Evolutionary conservation across 306 rosid genomes (phyloP).

Genomic region (Macrotyloma uniflorum): DNA sequence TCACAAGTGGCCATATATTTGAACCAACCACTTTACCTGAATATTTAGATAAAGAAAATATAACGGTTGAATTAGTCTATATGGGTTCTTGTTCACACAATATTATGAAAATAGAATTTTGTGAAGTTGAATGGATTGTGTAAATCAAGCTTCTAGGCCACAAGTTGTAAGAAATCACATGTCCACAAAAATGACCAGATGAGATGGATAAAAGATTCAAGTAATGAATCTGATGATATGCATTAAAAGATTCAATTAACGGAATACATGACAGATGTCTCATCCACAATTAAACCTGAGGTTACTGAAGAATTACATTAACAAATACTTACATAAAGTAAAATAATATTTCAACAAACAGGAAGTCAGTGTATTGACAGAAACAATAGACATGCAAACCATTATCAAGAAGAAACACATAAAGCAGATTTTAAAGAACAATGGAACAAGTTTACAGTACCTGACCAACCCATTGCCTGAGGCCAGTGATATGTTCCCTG

Average conservation of each 20-base stretch:
- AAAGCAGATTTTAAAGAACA: not conserved
- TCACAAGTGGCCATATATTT: not conserved
- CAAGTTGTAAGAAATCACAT: not conserved
- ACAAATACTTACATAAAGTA: not conserved
- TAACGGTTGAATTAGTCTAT: not conserved
- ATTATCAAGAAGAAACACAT: conserved; percentile 20
- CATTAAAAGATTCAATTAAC: conserved; percentile 4
- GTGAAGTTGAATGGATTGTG: not conserved
- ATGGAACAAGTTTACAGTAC: conserved; percentile 45
- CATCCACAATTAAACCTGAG: not conserved
- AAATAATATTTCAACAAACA: conserved; percentile 14
- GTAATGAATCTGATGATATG: not conserved
- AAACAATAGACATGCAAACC: conserved; percentile 4
- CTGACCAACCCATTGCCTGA: conserved; percentile 99
- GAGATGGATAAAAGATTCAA: conserved; percentile 16
- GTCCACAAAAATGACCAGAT: not conserved
- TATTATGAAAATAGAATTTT: not conserved
- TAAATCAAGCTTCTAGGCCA: not conserved
- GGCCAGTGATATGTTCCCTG: conserved; percentile 79
- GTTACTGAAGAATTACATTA: conserved; percentile 3
- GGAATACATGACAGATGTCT: not conserved
- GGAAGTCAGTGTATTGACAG: not conserved
- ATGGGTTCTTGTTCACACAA: not conserved
- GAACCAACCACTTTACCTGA: not conserved
- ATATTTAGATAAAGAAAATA: not conserved